Conservation (phyloP, 2,329 filamentous ascomycete genomes). For the Hypocrella siamensis region DNA sequence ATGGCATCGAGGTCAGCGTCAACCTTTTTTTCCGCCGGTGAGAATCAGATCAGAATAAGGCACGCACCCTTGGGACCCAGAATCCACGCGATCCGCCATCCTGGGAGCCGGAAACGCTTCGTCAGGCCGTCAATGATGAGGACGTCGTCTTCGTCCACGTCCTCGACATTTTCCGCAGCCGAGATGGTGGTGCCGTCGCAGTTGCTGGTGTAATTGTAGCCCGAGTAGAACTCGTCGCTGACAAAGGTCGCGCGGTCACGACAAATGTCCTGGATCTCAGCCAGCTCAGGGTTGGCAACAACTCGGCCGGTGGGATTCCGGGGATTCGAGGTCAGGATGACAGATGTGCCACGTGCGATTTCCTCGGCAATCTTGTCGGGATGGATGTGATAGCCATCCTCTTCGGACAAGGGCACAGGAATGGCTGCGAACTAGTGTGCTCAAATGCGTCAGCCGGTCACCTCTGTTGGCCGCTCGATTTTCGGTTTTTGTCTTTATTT, state of each 20-base stretch:
- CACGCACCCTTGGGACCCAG: conserved; percentile 61
- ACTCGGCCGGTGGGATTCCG: conserved; percentile 88
- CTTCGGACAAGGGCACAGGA: conserved; percentile 67
- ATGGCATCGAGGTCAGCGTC: conserved; percentile 1
- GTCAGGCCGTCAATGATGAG: conserved; percentile 91
- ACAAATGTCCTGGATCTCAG: conserved; percentile 85
- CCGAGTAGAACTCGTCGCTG: conserved; percentile 92
- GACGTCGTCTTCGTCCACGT: conserved; percentile 81
- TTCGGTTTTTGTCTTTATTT: too few relatives aligned
- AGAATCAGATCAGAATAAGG: not conserved
- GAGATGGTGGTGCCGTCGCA: conserved; percentile 85
- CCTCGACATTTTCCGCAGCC: conserved; percentile 75
- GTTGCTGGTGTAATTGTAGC: conserved; percentile 88
- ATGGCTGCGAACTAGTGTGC: conserved; percentile 63
- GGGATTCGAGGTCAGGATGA: conserved; percentile 89
- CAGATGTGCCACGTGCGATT: conserved; percentile 69
- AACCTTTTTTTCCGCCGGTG: not conserved
- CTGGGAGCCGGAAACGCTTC: conserved; percentile 89
- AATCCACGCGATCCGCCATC: conserved; percentile 95
- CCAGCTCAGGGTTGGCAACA: conserved; percentile 68
- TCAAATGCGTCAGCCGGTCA: not conserved
- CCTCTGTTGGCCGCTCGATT: too few relatives aligned
- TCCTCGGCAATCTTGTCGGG: conserved; percentile 86
- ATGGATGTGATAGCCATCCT: conserved; percentile 86
- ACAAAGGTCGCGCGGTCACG: conserved; percentile 81